Conservation (phyloP, 2,329 filamentous ascomycete genomes). For the Aspergillus ustus region DNA sequence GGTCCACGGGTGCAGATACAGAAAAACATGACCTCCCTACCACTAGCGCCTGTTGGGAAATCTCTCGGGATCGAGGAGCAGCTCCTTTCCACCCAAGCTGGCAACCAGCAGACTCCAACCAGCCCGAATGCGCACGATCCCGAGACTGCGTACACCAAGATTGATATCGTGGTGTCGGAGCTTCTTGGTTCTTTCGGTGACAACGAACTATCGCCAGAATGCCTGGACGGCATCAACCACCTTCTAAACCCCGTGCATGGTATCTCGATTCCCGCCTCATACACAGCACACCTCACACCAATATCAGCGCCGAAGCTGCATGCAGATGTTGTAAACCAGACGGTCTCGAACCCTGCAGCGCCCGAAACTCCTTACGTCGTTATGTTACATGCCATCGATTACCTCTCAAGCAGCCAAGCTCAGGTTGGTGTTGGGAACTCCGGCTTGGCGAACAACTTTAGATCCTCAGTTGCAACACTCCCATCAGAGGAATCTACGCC, state of each 20-base stretch:
- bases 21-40: constrained; percentile 21
- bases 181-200: constrained; percentile 91
- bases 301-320: constrained; percentile 86
- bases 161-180: constrained; percentile 94
- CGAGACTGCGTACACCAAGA: constrained; percentile 36
- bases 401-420: constrained; percentile 71
- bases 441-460: constrained; percentile 24
- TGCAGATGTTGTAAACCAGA: constrained; percentile 73
- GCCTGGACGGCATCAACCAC: constrained; percentile 91
- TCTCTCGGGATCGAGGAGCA: constrained; percentile 37
- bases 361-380: constrained; percentile 95
- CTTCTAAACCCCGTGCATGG: constrained; percentile 80
- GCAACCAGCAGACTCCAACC: constrained; percentile 32
- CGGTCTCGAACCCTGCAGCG: constrained; percentile 67
- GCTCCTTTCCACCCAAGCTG: constrained; percentile 27
- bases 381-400: constrained; percentile 87
- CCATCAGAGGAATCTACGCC: constrained; percentile 41
- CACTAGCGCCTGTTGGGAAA: constrained; percentile 36
- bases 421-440: constrained; percentile 21
- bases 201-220: constrained; percentile 96
- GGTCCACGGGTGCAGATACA: constrained; percentile 61
- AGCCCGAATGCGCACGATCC: constrained; percentile 52
- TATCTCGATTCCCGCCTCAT: constrained; percentile 90
- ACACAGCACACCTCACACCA: constrained; percentile 92
- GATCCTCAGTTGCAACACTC: constrained; percentile 34